Conservation (phyloP, 139 green algal genomes). For the Edaphochlamys debaryana region DNA sequence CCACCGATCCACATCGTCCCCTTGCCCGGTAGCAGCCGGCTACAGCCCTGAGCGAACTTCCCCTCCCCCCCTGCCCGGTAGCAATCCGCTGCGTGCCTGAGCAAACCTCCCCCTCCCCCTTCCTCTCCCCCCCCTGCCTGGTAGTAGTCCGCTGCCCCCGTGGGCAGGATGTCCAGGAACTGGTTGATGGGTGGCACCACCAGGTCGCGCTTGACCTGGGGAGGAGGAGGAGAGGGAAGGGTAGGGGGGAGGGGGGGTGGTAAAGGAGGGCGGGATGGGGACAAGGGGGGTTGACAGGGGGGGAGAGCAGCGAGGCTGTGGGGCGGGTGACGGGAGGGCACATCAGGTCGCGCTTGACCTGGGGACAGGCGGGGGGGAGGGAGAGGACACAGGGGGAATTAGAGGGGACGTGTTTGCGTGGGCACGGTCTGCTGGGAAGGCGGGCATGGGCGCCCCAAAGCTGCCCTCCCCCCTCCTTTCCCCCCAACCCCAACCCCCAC, state of each 20-base stretch:
- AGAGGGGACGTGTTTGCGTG: too few relatives aligned
- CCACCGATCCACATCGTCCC: too few relatives aligned
- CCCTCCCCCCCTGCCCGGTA: not conserved
- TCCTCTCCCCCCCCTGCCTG: not conserved
- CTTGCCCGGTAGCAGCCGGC: too few relatives aligned
- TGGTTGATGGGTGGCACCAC: slow-evolving; percentile 22
- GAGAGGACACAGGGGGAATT: too few relatives aligned
- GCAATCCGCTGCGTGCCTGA: too few relatives aligned
- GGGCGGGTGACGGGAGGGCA: not conserved
- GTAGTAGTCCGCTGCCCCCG: not conserved
- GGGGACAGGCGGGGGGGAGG: not conserved
- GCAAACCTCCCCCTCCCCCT: not conserved
- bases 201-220: slow-evolving; percentile 24
- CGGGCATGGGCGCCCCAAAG: too few relatives aligned
- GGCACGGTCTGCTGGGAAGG: too few relatives aligned
- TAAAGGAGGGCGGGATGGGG: too few relatives aligned
- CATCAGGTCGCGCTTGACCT: slow-evolving; percentile 30
- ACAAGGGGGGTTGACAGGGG: not conserved
- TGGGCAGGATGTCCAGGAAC: slow-evolving; percentile 12
- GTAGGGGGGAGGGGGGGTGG: too few relatives aligned
- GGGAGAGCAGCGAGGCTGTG: not conserved
- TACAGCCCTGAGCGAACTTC: too few relatives aligned
- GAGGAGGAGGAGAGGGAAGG: not conserved
- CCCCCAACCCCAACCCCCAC: too few relatives aligned
- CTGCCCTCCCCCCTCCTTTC: too few relatives aligned